Evolutionary conservation across 1,284 basidiomycete genomes (phyloP), one percentile per base, ranked within the genome.

Genomic region (Sanghuangporus sanghuang): DNA sequence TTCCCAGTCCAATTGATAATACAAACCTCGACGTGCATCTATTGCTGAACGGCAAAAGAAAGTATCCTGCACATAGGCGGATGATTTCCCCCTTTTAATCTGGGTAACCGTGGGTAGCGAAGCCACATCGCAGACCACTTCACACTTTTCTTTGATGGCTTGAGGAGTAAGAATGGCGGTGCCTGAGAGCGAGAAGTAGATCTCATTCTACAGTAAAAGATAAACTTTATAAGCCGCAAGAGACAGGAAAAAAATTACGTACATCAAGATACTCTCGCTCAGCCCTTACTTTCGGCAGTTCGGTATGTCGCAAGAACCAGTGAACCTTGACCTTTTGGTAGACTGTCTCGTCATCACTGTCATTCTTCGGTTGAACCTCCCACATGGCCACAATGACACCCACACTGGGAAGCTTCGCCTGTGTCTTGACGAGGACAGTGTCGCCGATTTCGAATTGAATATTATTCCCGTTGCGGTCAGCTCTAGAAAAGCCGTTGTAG

Each of bases 331-430:
- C 73, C 59, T 80, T 76, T 75, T 84, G 82, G 59, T 73, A 78
- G 23, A 66, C 67, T 5, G 54, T 60, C 12, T 64, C 54, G 7
- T 57, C 61, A 46, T 52, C 69, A 59, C 60, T 70, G 52, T 74
- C 72, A 27, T 74, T 74, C 7, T 72, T 70, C 11, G 63, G 67
- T 8, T 69, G 68, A 23, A 81, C 76, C 60, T 85, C 82, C 86
- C 87, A 90, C 77, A 90, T 82, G 0, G 85, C 79, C 16, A 82
- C 73, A 58, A 90, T 85, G 56, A 89, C 83, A 2, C 81, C 88
- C 49, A 90, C 74, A 67, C 87, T 90, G 0, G 85, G 82, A 27
- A 74, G 75, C 40, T 73, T 76, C n/a, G 75, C 71, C 42, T 78
- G 77, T 0, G 86, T 86, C 52, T 80, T 76, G n/a, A 91, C 77